These are phyloP conservation scores for Pythium graminicola DNA, from an alignment of 352 stramenopile genomes.

Conservation along the genomic window DNA sequence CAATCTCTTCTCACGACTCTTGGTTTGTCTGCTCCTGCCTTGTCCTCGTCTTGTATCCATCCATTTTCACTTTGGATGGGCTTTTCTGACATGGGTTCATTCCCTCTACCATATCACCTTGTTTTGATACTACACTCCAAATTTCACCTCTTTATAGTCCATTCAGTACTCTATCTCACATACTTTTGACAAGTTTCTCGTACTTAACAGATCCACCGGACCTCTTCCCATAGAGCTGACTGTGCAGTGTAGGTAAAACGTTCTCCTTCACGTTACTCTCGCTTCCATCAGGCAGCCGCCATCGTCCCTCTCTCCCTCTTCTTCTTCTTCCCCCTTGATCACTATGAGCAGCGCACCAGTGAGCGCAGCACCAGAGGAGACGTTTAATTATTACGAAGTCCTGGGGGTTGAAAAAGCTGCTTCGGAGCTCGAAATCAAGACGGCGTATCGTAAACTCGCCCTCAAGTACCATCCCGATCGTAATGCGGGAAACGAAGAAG, in stretches of 20 bases:
- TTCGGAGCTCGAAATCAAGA: conserved; percentile 88
- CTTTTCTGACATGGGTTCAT: conserved; percentile 21
- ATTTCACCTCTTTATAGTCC: no score
- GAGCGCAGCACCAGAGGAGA: conserved; percentile 43
- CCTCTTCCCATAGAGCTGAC: conserved; percentile 9
- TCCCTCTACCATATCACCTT: conserved; percentile 3
- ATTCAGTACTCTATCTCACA: no score
- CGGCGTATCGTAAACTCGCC: conserved; percentile 82
- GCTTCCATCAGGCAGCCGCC: no score
- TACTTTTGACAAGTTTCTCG: conserved; percentile 6
- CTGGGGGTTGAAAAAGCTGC: conserved; percentile 86
- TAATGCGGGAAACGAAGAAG: conserved; percentile 71
- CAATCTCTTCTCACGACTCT: no score
- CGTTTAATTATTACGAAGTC: conserved; percentile 78
- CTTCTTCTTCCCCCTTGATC: not conserved
- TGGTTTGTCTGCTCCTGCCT: no score
- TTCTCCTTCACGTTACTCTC: not conserved
- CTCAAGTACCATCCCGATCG: conserved; percentile 89
- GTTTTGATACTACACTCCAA: conserved; percentile 1
- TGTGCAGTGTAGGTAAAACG: not conserved
- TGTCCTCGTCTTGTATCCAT: conserved; percentile 8
- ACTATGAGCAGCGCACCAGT: conserved; percentile 38
- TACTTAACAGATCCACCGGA: conserved; percentile 12
- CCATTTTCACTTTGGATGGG: conserved; percentile 11
- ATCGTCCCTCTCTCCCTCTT: not conserved